Evolutionary conservation across 176 grass and related monocot species (phyloP).

Genomic region (Areca catechu): DNA sequence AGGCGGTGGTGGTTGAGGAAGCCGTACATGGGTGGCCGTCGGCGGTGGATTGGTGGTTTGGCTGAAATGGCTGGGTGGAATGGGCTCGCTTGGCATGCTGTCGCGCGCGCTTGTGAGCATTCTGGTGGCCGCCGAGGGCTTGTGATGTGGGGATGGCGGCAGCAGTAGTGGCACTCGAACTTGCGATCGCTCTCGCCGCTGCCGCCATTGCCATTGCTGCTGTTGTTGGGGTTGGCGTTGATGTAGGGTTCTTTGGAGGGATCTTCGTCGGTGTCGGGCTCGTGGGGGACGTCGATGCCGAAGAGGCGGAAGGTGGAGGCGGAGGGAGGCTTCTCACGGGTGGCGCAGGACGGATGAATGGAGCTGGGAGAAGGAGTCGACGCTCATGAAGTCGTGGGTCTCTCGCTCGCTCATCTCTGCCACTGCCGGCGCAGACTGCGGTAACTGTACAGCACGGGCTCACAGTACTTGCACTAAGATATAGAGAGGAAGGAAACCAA

Average conservation of each 20-base stretch:
- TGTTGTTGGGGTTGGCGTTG: too few relatives aligned
- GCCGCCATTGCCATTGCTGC: background rate
- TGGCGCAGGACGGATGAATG: constrained; percentile 34
- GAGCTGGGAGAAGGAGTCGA: constrained; percentile 78
- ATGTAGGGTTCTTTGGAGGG: constrained; percentile 9
- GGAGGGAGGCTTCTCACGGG: constrained; percentile 17
- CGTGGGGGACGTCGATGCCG: constrained; percentile 53
- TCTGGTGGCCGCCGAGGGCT: constrained; percentile 44
- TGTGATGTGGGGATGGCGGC: constrained; percentile 74
- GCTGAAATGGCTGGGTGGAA: constrained; percentile 64
- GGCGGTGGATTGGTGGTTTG: constrained; percentile 22
- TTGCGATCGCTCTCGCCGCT: constrained; percentile 3
- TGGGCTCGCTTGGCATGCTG: constrained; percentile 61
- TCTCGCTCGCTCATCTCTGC: constrained; percentile 54
- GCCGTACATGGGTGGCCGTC: constrained; percentile 15
- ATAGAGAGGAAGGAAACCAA: background rate
- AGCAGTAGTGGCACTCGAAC: constrained; percentile 94
- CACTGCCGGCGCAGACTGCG: too few relatives aligned
- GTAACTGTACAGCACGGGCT: too few relatives aligned
- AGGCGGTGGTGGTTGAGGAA: constrained; percentile 38
- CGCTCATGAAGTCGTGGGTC: constrained; percentile 38
- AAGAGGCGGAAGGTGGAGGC: constrained; percentile 47
- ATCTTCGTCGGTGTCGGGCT: constrained; percentile 10
- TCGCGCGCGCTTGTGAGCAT: constrained; percentile 50
- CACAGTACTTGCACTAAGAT: too few relatives aligned